Conservation (phyloP, 208 protist species). For the Leishmania major region DNA sequence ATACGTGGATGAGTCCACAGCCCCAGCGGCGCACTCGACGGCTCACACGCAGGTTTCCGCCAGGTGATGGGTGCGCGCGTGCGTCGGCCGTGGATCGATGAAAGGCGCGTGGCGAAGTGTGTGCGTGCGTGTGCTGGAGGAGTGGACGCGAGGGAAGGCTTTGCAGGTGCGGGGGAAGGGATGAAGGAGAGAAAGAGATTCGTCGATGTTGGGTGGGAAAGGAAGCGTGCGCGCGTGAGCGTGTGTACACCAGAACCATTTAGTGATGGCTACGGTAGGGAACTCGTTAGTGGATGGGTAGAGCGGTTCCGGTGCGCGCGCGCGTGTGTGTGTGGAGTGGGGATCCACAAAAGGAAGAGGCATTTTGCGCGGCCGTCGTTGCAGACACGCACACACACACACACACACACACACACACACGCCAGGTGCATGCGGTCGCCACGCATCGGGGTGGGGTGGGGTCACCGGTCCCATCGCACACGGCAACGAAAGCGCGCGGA, state of each 20-base stretch:
- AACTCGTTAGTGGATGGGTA: too few species aligned
- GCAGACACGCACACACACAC: neutral
- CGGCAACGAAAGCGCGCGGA: too few species aligned
- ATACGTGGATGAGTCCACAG: neutral
- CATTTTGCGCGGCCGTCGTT: too few species aligned
- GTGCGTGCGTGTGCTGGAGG: neutral
- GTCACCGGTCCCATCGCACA: neutral
- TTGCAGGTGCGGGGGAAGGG: neutral
- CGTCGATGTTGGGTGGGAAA: neutral
- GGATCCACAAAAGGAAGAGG: neutral
- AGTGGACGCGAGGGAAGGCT: neutral
- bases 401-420: neutral
- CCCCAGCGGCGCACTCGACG: neutral
- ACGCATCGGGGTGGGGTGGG: too few species aligned
- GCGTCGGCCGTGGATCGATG: neutral
- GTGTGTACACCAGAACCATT: neutral
- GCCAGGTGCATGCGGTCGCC: too few species aligned
- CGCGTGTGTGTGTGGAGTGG: neutral
- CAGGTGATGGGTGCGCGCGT: neutral
- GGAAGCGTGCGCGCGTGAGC: neutral
- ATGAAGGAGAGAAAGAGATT: neutral
- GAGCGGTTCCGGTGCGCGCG: neutral
- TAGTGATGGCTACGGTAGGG: too few species aligned
- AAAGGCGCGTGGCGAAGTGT: neutral
- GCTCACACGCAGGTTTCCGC: neutral